Evolutionary conservation across 148 eudicot genomes (phyloP).

Genomic region (Vaccinium macrocarpon): DNA sequence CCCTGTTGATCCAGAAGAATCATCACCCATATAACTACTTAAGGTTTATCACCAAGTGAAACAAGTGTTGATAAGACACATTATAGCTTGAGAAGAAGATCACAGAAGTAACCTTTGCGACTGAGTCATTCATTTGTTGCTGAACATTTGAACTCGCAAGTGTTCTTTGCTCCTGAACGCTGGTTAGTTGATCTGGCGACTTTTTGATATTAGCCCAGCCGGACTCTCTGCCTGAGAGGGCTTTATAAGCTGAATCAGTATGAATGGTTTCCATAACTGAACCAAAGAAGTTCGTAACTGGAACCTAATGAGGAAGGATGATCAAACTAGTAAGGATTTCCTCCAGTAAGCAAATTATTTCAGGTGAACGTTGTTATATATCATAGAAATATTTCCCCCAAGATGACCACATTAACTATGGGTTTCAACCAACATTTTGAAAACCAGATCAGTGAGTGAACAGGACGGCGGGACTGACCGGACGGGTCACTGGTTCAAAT

Average conservation of each 20-base stretch:
- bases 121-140: constrained; percentile 27
- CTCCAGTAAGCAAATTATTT: neutral
- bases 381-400: neutral
- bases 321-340: neutral
- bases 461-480: neutral
- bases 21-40: neutral
- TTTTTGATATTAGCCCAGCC: constrained; percentile 23
- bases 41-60: neutral
- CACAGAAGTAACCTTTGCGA: constrained; percentile 34
- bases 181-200: constrained; percentile 32
- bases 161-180: constrained; percentile 28
- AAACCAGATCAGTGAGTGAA: neutral
- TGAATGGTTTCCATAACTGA: constrained; percentile 97
- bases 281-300: constrained; percentile 95
- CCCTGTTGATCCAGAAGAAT: constrained; percentile 41
- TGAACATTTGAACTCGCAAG: constrained; percentile 26
- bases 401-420: neutral
- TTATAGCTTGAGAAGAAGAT: neutral
- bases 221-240: constrained; percentile 46
- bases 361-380: neutral
- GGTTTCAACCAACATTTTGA: neutral
- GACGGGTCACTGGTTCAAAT: neutral
- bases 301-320: constrained; percentile 48
- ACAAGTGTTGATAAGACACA: neutral
- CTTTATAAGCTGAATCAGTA: constrained; percentile 79